Conservation (phyloP, 805 yeast genomes). For the Torulaspora maleeae region DNA sequence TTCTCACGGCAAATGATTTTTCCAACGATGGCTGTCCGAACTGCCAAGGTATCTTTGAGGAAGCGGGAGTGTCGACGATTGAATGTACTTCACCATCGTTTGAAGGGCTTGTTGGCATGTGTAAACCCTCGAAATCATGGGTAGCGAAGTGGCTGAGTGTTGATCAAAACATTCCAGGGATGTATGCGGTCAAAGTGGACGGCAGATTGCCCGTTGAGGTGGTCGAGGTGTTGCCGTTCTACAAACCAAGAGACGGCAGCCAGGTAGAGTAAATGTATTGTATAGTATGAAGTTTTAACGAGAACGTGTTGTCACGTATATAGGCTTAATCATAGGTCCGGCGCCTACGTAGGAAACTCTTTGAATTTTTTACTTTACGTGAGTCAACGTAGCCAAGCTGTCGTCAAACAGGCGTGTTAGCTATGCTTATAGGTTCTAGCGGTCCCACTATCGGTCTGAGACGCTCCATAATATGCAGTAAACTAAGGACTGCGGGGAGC, state of each 20-base stretch:
- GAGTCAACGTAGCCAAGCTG: too few relatives aligned
- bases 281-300: neutral
- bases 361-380: neutral
- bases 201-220: conserved; percentile 90
- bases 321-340: neutral
- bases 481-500: neutral
- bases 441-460: neutral
- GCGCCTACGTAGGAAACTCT: neutral
- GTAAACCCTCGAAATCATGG: conserved; percentile 85
- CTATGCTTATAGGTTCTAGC: neutral
- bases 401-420: neutral
- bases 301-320: neutral
- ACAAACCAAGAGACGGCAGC: conserved; percentile 93
- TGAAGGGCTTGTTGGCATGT: conserved; percentile 90
- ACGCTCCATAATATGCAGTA: neutral
- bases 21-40: conserved; percentile 90
- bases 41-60: conserved; percentile 84
- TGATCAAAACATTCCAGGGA: conserved; percentile 80
- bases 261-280: conserved; percentile 47
- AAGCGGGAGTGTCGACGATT: conserved; percentile 76
- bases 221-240: conserved; percentile 64
- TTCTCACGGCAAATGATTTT: conserved; percentile 75
- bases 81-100: conserved; percentile 96
- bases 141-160: conserved; percentile 94
- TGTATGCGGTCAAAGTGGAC: conserved; percentile 89